A percentile compares a stretch with the other conserved stretches of the same genome.
These are phyloP conservation scores for Moniliophthora roreri DNA, from an alignment of 1,284 basidiomycete genomes.

Conservation along the genomic window DNA sequence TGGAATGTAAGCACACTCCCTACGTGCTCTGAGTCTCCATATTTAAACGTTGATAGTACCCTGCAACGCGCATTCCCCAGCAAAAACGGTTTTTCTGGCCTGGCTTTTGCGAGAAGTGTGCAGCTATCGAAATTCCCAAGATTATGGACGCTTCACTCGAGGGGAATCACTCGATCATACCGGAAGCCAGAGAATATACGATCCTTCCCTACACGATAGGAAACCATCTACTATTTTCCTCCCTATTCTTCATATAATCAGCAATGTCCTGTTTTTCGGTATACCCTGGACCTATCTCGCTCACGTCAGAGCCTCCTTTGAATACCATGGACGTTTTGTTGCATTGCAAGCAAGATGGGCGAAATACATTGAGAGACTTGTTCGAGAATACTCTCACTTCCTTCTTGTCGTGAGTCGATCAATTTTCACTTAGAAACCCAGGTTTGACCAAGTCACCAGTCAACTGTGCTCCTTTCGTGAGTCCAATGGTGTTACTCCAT, in stretches of 20 bases:
- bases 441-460: constrained; percentile 27
- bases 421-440: neutral
- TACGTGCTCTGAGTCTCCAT: neutral
- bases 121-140: constrained; percentile 45
- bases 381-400: constrained; percentile 54
- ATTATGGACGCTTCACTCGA: constrained; percentile 40
- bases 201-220: neutral
- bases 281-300: constrained; percentile 51
- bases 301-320: constrained; percentile 46
- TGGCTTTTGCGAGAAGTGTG: constrained; percentile 50
- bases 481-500: too few species aligned
- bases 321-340: constrained; percentile 47
- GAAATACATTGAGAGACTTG: constrained; percentile 45
- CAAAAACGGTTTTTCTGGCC: constrained; percentile 42
- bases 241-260: constrained; percentile 33
- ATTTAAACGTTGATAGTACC: constrained; percentile 23
- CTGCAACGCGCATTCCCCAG: constrained; percentile 29
- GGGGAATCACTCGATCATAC: constrained; percentile 29
- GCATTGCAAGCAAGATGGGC: constrained; percentile 50
- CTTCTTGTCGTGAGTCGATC: constrained; percentile 44
- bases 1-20: constrained; percentile 26
- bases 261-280: constrained; percentile 48
- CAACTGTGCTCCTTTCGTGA: constrained; percentile 58
- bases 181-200: too few species aligned
- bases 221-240: constrained; percentile 21